These are phyloP conservation scores for Rhododendron williamsianum DNA, from an alignment of 148 eudicot genomes.

Conservation along the genomic window DNA sequence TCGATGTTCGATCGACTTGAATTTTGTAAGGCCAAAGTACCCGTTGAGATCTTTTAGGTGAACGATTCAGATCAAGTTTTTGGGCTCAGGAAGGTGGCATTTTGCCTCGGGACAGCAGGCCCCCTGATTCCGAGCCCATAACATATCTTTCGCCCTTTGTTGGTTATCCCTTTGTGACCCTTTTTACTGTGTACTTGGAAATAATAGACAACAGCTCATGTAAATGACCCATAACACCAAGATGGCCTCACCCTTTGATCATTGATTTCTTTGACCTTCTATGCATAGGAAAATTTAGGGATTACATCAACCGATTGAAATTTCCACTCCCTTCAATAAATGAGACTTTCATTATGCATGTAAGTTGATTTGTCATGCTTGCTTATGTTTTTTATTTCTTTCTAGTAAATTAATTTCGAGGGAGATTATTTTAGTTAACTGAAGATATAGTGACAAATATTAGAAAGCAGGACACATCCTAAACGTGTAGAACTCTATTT, in stretches of 20 bases:
- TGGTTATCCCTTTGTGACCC: neutral
- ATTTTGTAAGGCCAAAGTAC: neutral
- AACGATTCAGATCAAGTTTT: no score
- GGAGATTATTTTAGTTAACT: neutral
- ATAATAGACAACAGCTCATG: neutral
- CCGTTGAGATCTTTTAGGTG: neutral
- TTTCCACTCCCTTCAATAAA: neutral
- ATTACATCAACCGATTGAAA: neutral
- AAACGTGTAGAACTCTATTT: neutral
- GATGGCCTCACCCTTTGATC: neutral
- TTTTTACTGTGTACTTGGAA: neutral
- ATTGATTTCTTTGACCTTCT: neutral
- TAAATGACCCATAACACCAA: neutral
- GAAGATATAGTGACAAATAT: neutral
- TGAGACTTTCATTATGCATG: neutral
- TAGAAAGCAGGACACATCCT: neutral
- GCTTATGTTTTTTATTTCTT: neutral
- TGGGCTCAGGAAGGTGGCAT: neutral
- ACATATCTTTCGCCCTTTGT: neutral
- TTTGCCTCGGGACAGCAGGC: neutral
- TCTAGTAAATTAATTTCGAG: neutral
- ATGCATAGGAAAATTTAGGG: neutral
- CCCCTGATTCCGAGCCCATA: neutral
- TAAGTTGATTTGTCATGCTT: neutral
- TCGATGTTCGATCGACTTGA: neutral